Evolutionary conservation across 495 filamentous ascomycete species (phyloP).

Genomic region (Neurospora pannonica): DNA sequence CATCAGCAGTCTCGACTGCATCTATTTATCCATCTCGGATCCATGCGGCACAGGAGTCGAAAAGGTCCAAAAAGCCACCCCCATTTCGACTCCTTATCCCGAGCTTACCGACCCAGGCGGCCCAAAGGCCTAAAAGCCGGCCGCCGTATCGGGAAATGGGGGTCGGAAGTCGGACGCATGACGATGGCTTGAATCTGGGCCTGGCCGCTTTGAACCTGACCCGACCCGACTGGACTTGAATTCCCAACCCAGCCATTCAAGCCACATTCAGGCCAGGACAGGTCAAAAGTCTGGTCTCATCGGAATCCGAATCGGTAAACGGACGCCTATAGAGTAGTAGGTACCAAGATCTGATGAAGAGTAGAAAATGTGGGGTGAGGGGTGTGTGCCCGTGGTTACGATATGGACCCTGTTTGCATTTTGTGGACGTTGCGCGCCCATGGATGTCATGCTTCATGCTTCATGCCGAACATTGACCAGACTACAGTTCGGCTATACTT

Average conservation of each 20-base stretch:
- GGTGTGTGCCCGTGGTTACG: background rate
- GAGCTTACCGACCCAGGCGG: too few relatives aligned
- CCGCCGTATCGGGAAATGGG: background rate
- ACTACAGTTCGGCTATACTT: background rate
- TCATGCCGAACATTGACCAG: background rate
- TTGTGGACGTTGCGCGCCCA: background rate
- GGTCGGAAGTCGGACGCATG: background rate
- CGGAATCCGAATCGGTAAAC: background rate
- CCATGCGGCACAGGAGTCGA: background rate
- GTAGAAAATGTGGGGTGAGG: background rate
- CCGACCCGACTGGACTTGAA: background rate
- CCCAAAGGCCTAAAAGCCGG: background rate
- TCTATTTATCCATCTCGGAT: background rate
- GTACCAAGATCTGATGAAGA: background rate
- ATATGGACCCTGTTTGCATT: background rate
- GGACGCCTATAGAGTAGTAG: background rate
- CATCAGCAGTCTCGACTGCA: background rate
- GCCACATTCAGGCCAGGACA: background rate
- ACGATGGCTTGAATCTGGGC: background rate
- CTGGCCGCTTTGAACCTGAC: background rate
- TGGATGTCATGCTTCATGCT: background rate
- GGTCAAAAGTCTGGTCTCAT: background rate
- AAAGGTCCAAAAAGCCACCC: background rate
- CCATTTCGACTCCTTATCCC: background rate
- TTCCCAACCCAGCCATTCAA: background rate